These are phyloP conservation scores for Penicillium manginii DNA, from an alignment of 495 filamentous ascomycete genomes.

Conservation along the genomic window DNA sequence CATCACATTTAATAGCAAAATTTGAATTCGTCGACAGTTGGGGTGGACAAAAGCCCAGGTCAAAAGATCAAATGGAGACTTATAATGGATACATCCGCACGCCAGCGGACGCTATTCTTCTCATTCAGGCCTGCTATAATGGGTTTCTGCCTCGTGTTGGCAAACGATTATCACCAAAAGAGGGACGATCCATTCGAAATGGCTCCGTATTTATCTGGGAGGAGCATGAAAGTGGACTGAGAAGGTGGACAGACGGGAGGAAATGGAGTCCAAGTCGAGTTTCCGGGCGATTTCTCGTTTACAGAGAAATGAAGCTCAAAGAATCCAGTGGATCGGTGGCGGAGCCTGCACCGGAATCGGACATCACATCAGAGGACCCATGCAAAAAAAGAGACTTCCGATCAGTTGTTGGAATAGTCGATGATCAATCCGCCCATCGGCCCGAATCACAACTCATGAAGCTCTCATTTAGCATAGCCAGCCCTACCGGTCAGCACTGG, in stretches of 20 bases:
- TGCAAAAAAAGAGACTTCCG: background rate
- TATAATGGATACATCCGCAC: slow-evolving; percentile 2
- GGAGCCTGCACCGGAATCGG: background rate
- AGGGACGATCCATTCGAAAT: background rate
- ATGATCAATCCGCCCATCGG: background rate
- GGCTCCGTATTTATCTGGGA: slow-evolving; percentile 4
- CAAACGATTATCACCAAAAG: slow-evolving; percentile 1
- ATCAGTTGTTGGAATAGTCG: slow-evolving; percentile 1
- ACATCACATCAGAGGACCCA: background rate
- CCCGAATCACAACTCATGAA: background rate
- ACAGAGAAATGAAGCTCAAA: background rate
- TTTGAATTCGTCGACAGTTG: too few species aligned
- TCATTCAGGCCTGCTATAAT: slow-evolving; percentile 3
- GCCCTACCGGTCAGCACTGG: background rate
- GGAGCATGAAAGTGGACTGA: slow-evolving; percentile 3
- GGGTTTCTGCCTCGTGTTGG: background rate
- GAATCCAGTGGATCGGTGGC: background rate
- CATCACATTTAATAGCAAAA: too few species aligned
- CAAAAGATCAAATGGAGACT: background rate
- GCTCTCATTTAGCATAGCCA: background rate
- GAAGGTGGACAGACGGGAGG: slow-evolving; percentile 3
- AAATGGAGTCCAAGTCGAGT: slow-evolving; percentile 5
- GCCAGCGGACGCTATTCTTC: background rate
- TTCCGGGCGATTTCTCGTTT: background rate
- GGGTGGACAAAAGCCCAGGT: too few species aligned